A percentile compares a stretch with the other conserved stretches of the same genome.
Conservation (phyloP, 495 filamentous ascomycete species). For the Pseudoneurospora amorphoporcata region DNA sequence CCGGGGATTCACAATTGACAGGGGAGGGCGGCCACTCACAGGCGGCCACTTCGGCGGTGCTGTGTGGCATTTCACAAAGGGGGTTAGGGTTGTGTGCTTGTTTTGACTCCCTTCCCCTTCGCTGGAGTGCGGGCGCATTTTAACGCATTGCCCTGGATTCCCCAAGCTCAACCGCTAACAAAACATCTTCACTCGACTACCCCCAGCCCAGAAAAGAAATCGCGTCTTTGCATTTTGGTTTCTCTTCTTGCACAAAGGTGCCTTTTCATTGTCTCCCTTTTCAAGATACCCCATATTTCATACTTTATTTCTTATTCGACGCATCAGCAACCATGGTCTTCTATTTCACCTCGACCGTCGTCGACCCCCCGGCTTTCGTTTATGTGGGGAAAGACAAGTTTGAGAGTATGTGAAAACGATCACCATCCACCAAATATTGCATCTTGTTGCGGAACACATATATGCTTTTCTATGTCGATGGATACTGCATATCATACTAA, state of each 20-base stretch:
- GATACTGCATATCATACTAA: neutral
- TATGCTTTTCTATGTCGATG: neutral
- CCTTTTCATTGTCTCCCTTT: neutral
- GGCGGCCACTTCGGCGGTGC: neutral
- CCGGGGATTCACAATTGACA: neutral
- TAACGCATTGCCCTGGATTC: neutral
- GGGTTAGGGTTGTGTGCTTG: neutral
- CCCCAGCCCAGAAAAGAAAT: neutral
- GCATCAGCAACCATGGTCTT: slow-evolving; percentile 63
- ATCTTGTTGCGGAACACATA: neutral
- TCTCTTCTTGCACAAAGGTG: neutral
- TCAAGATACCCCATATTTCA: neutral
- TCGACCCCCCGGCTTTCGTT: slow-evolving; percentile 64
- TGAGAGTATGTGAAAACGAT: slow-evolving; percentile 60
- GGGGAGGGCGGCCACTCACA: neutral
- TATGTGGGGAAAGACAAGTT: slow-evolving; percentile 99
- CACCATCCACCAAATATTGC: neutral
- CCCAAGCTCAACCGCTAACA: neutral
- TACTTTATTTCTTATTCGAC: neutral
- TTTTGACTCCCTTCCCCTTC: neutral
- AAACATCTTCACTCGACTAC: neutral
- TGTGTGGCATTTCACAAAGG: neutral
- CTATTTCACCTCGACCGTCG: slow-evolving; percentile 81
- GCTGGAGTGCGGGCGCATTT: neutral
- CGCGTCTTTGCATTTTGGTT: neutral